Percentiles rank a stretch among this genome's conserved stretches.
phyloP scores from a whole-genome alignment of 169 alveolate genomes.

The Plasmodium berghei region DNA sequence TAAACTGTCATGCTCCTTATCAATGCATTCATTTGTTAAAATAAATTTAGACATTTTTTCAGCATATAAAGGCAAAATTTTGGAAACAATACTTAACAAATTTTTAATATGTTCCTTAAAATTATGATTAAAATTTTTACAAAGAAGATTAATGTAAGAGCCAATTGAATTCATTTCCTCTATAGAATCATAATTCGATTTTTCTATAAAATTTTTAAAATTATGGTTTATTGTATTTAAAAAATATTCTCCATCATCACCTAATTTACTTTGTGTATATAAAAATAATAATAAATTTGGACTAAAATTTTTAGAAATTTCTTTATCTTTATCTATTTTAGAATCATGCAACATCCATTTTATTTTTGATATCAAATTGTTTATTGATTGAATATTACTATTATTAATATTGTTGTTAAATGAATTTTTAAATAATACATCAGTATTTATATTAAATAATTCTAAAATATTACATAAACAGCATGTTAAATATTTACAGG shows the following conservation, averaged over 20 bases:
- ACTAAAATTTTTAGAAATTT: conserved; percentile 26
- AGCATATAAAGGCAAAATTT: conserved; percentile 44
- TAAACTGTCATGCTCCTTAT: conserved; percentile 15
- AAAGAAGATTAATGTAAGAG: conserved; percentile 22
- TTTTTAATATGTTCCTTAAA: conserved; percentile 13
- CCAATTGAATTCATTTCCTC: conserved; percentile 26
- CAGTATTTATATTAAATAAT: conserved; percentile 51
- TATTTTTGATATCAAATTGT: conserved; percentile 27
- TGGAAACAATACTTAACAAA: conserved; percentile 18
- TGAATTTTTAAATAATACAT: conserved; percentile 44
- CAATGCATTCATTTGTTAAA: conserved; percentile 23
- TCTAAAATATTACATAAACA: conserved; percentile 54
- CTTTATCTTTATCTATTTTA: conserved; percentile 58
- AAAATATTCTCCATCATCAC: conserved; percentile 73
- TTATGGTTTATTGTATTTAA: conserved; percentile 41
- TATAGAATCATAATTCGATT: conserved; percentile 14
- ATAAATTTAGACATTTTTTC: conserved; percentile 33
- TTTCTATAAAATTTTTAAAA: conserved; percentile 58
- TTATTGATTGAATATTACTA: conserved; percentile 67
- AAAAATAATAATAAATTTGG: conserved; percentile 43
- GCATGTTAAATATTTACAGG: conserved; percentile 61
- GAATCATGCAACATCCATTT: conserved; percentile 77
- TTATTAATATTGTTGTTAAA: conserved; percentile 67
- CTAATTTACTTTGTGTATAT: conserved; percentile 62
- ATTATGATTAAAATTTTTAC: conserved; percentile 51